A percentile compares a stretch with the other conserved stretches of the same genome.
phyloP scores from a whole-genome alignment of 371 early-diverging fungal genomes.

The Mortierella sp. region DNA sequence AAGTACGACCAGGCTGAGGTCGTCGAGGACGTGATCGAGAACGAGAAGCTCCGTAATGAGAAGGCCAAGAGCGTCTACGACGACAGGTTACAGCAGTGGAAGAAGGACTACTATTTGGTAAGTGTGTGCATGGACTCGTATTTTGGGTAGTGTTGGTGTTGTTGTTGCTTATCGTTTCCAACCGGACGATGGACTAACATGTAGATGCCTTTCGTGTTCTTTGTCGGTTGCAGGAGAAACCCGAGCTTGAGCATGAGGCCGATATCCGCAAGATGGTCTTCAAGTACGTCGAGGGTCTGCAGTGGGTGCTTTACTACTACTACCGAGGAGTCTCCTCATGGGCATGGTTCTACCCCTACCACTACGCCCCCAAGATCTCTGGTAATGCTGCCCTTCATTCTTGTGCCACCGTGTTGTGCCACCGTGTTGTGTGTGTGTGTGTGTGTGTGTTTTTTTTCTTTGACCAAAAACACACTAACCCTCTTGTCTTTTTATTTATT shows the following conservation, averaged over 20 bases:
- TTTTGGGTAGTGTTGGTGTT: background rate
- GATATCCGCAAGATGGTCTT: constrained; percentile 75
- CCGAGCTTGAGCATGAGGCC: constrained; percentile 70
- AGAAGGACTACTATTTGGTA: constrained; percentile 78
- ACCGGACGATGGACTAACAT: background rate
- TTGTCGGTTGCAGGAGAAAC: constrained; percentile 66
- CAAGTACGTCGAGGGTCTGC: constrained; percentile 92
- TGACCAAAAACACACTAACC: background rate
- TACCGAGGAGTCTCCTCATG: constrained; percentile 96
- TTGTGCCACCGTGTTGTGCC: no score
- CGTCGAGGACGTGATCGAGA: constrained; percentile 70
- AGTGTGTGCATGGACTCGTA: background rate
- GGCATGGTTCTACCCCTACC: constrained; percentile 99
- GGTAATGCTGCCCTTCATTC: constrained; percentile 51
- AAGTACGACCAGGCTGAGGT: constrained; percentile 77
- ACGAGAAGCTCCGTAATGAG: constrained; percentile 59
- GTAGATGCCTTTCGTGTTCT: background rate
- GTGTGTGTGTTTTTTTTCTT: constrained; percentile 1
- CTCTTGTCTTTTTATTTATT: background rate
- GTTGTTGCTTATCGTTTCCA: background rate
- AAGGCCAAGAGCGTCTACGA: constrained; percentile 71
- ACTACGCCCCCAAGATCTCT: constrained; percentile 98
- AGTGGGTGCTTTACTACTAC: constrained; percentile 99
- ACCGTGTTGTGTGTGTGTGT: background rate
- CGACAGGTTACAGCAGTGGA: constrained; percentile 73